phyloP scores from a whole-genome alignment of 179 eudicot species.

The Pouteria campechiana region DNA sequence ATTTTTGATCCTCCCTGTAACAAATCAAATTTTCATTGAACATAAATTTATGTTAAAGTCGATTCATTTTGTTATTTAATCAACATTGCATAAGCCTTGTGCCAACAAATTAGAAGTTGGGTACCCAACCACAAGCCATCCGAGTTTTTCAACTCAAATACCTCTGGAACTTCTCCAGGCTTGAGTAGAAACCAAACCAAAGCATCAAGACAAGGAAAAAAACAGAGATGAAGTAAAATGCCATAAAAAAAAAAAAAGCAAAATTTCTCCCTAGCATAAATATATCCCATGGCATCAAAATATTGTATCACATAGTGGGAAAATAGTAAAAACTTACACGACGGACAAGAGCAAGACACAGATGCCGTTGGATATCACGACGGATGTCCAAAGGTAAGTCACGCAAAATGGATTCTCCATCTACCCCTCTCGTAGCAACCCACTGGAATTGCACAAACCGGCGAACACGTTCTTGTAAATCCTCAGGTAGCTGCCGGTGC shows the following conservation, averaged over 20 bases:
- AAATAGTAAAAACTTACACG: conserved; percentile 38
- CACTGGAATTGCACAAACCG: conserved; percentile 73
- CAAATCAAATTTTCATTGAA: no score
- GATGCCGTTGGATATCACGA: conserved; percentile 73
- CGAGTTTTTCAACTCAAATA: no score
- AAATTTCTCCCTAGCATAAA: neutral
- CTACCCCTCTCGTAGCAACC: conserved; percentile 86
- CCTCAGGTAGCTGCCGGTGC: conserved; percentile 75
- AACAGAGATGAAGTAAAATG: neutral
- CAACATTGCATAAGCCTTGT: no score
- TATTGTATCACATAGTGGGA: neutral
- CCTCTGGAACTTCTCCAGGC: no score
- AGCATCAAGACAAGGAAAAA: no score
- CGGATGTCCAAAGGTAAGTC: conserved; percentile 67
- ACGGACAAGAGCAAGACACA: conserved; percentile 76
- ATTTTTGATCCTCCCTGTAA: no score
- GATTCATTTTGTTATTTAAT: no score
- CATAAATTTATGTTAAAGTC: no score
- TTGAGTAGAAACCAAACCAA: no score
- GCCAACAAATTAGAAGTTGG: no score
- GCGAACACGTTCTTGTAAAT: conserved; percentile 66
- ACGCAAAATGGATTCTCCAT: conserved; percentile 57
- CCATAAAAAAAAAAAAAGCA: neutral
- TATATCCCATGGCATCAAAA: no score
- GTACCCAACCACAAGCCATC: no score